Percentiles rank a stretch among this genome's conserved stretches.
Conservation (phyloP, 306 rosid species). For the Prunus salicina region DNA sequence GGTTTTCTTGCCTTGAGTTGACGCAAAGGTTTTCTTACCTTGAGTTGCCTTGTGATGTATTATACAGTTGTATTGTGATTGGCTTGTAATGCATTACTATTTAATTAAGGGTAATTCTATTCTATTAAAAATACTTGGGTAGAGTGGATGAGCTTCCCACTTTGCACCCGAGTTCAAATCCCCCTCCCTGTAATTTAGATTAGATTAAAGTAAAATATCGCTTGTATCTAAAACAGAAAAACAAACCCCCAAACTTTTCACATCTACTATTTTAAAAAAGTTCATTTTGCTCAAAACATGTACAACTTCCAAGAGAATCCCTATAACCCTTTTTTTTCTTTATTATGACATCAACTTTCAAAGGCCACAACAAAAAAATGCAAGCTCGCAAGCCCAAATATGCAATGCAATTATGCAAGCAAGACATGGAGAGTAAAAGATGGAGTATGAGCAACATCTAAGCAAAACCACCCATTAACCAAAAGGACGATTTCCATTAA, state of each 20-base stretch:
- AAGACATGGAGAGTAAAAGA: neutral
- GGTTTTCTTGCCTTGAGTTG: neutral
- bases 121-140: neutral
- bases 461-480: neutral
- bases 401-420: neutral
- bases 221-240: too few species aligned
- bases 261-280: neutral
- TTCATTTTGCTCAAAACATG: too few species aligned
- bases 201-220: too few species aligned
- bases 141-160: too few species aligned
- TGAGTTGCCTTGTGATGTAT: neutral
- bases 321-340: too few species aligned
- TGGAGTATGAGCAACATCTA: neutral
- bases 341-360: too few species aligned
- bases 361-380: neutral
- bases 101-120: neutral
- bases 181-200: too few species aligned
- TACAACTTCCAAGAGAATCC: too few species aligned
- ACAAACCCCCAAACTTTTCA: too few species aligned
- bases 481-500: slow-evolving; percentile 1
- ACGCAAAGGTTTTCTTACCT: neutral
- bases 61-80: neutral
- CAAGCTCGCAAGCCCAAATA: neutral
- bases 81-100: neutral
- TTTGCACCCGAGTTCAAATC: too few species aligned